These are phyloP conservation scores for Pseudozyma sp. DNA, from an alignment of 1,284 basidiomycete species.

Conservation along the genomic window DNA sequence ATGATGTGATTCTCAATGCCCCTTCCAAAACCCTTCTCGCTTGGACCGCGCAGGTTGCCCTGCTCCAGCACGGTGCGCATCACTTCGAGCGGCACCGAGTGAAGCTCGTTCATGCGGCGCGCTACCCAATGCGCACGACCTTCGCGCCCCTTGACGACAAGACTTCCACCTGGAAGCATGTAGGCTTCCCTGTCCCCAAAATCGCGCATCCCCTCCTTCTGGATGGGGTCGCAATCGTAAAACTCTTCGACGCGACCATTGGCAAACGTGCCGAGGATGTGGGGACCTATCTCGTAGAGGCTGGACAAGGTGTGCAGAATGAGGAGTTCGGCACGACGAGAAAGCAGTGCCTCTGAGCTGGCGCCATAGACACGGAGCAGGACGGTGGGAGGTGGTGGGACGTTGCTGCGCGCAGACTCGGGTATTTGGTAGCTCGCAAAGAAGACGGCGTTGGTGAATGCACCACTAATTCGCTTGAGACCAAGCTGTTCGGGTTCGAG, in stretches of 20 bases:
- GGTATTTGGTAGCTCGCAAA: conserved; percentile 59
- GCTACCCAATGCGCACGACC: conserved; percentile 66
- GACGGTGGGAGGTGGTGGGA: conserved; percentile 53
- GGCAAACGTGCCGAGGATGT: conserved; percentile 67
- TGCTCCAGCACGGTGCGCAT: conserved; percentile 66
- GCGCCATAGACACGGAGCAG: conserved; percentile 66
- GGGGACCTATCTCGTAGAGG: conserved; percentile 67
- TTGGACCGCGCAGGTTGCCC: conserved; percentile 59
- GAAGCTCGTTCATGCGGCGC: conserved; percentile 66
- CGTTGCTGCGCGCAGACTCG: neutral
- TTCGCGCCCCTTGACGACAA: conserved; percentile 53
- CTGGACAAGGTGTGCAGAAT: conserved; percentile 67
- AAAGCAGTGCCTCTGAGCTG: conserved; percentile 62
- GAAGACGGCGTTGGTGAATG: conserved; percentile 67
- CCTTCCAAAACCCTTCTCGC: conserved; percentile 62
- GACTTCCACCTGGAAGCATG: conserved; percentile 44
- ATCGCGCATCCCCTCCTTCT: conserved; percentile 62
- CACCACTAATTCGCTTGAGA: conserved; percentile 63
- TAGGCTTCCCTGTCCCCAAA: conserved; percentile 53
- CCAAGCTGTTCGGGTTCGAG: conserved; percentile 41
- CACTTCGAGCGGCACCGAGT: conserved; percentile 67
- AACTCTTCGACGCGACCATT: conserved; percentile 67
- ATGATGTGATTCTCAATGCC: conserved; percentile 68
- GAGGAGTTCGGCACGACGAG: conserved; percentile 63
- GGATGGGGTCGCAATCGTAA: conserved; percentile 64